Evolutionary conservation across 2,329 filamentous ascomycete genomes (phyloP), one percentile per base, ranked within the genome.

Genomic region (Metarhizium humberi): DNA sequence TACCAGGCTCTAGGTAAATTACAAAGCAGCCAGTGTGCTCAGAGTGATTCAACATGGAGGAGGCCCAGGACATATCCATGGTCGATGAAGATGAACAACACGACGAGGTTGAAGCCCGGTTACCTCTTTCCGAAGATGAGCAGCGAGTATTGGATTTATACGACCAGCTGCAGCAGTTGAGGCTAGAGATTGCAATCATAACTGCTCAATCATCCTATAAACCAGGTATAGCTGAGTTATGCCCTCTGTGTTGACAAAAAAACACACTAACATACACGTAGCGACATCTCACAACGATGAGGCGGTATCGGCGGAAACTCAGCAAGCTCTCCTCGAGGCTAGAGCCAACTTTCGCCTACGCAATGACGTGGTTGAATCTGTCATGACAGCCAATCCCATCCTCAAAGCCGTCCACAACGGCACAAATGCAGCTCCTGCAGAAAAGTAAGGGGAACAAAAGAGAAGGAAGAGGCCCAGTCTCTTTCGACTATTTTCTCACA

Each of bases 341-440:
- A 84, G 84, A 64, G 84, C 88, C 55, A 78, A 78, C 56, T 88
- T 89, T 69, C 78, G 82, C 45, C 75, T 92, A 55, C 83, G 83
- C 59, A 86, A 86, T 66, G 83, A 83, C 58, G 84, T 88, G 25
- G 76, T 85, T 25, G 82, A 87, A 58, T 83, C 79, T 50, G 82
- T 89, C 53, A 71, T 94, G 60, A 82, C 83, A 61, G 84, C 85
- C 55, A 86, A 90, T 63, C 89, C 90, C 7, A 84, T 88, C 45
- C 74, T 95, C 56, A 89, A 88, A 64, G 86, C 90, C 6, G 83
- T 92, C 43, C 88, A 95, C 67, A 75, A 80, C 57, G 84, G 84
- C 47, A 80, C 79, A 13, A 78, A 81, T 57, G 79, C 82, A 18
- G 81, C 82, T 2, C 80, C 81, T 48, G 75, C 85, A 53, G 88